Base-by-base conservation (phyloP, 23 red algal genomes). In the Gracilaria gracilis region DNA sequence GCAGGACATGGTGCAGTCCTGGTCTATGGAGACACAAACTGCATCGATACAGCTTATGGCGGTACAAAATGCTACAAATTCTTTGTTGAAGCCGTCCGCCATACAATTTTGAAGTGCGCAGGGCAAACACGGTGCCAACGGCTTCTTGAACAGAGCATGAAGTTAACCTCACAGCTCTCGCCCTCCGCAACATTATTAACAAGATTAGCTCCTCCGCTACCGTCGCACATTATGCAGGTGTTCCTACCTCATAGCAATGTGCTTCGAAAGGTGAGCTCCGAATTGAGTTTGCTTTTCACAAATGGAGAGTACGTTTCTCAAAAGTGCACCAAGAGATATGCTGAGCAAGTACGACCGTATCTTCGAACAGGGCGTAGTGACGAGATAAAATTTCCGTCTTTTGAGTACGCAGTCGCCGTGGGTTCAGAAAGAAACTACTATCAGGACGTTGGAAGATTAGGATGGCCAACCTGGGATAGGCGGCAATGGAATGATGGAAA, bases 1-100 rank as follows among this genome's bases (percentile, higher is more conserved):
- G 35, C 66, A 17, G 95, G 69, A 9, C 27, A 71, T 15, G 95
- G 95, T 31, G 90, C 84, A 62, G 79, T 96, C 28, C 29, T 89
- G 24, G 88, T 89, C 21, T 92, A 86, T 67, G 95, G 95, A 78
- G 95, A 96, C 75, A 96, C 87, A 69, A 96, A 96, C 58, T 96
- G 95, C 40, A 83, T 96, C 29, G 95, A 96, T 50, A 93, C 95
- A 25, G 87, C 95, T 9, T 94, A 88, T 31, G 54, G 42, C 8
- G 92, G 92, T 0, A 75, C 40, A 53, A 94, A 86, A 33, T 94
- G 92, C 50, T 87, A 81, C 53, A 57, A 40, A 13, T 83, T 94
- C 69, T 94, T 94, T 58, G 84, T 70, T 16, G 42, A 80, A 38
- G 87, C 87, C 24, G 76, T 90, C 39, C 48, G 50, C 14, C 87